phyloP scores from a whole-genome alignment of 225 moss, liverwort and hornwort species.

The Polytrichum commune region DNA sequence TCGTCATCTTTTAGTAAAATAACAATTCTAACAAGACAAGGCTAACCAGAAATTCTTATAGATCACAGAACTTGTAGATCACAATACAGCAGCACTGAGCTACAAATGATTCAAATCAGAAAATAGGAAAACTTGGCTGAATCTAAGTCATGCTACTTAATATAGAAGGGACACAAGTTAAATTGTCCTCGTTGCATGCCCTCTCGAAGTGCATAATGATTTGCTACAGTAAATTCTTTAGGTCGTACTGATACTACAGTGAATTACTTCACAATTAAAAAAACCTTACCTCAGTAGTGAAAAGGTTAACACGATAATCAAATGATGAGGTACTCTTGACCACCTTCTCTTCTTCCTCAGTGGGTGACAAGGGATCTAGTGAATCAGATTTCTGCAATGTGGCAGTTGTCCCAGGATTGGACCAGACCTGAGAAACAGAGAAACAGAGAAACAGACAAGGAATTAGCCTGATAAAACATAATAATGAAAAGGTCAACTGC shows the following conservation, averaged over 20 bases:
- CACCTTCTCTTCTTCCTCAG: slow-evolving; percentile 24
- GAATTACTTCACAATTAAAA: not conserved
- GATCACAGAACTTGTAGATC: too few species aligned
- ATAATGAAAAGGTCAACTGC: too few species aligned
- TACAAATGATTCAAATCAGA: too few species aligned
- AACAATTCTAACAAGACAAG: too few species aligned
- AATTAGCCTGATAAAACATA: not conserved
- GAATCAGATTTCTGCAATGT: slow-evolving; percentile 30
- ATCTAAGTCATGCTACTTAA: too few species aligned
- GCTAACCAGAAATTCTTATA: too few species aligned
- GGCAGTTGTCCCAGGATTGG: slow-evolving; percentile 2
- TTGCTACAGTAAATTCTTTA: too few species aligned
- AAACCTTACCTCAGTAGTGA: slow-evolving; percentile 40
- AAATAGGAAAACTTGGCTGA: too few species aligned
- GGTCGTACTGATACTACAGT: not conserved
- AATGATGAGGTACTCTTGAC: slow-evolving; percentile 36
- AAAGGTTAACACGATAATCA: slow-evolving; percentile 46
- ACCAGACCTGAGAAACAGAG: not conserved
- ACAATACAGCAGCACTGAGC: not conserved
- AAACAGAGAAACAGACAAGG: not conserved
- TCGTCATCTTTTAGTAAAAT: too few species aligned
- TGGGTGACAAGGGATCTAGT: slow-evolving; percentile 32
- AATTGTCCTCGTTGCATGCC: too few species aligned
- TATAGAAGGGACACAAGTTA: too few species aligned
- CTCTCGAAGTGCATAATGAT: too few species aligned